A percentile compares a stretch with the other conserved stretches of the same genome.
Evolutionary conservation across 305 asterid species (phyloP).

Genomic region (Solanum hybrid): DNA sequence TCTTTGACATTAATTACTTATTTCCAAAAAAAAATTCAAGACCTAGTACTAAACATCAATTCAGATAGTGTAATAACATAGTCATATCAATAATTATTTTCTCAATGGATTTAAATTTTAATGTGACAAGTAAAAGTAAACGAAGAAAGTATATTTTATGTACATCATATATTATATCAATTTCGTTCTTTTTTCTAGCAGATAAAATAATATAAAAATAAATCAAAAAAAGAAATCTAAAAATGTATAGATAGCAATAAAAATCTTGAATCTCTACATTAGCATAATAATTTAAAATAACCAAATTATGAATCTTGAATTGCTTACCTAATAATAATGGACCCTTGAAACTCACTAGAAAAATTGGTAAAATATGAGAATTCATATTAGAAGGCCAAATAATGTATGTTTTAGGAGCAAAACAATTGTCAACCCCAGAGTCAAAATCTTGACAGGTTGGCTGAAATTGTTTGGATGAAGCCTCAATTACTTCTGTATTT

Average conservation of each 20-base stretch:
- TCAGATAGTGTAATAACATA: too few species aligned
- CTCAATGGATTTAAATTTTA: too few species aligned
- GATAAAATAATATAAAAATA: too few species aligned
- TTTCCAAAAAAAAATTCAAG: background rate
- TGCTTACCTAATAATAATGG: background rate
- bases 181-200: too few species aligned
- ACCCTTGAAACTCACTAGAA: conserved; percentile 26
- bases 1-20: too few species aligned
- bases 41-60: background rate
- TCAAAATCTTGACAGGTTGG: conserved; percentile 43
- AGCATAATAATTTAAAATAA: background rate
- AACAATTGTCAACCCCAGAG: conserved; percentile 38
- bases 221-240: too few species aligned
- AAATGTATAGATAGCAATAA: too few species aligned
- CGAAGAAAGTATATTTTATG: too few species aligned
- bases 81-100: background rate
- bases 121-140: background rate
- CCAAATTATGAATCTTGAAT: background rate
- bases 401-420: conserved; percentile 28
- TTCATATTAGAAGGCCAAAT: conserved; percentile 32
- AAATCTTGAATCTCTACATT: background rate
- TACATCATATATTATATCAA: background rate
- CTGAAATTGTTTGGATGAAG: conserved; percentile 22
- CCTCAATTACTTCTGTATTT: conserved; percentile 22
- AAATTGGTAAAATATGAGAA: conserved; percentile 35